phyloP scores from a whole-genome alignment of 805 yeast species.

The Metschnikowia bowlesiae region DNA sequence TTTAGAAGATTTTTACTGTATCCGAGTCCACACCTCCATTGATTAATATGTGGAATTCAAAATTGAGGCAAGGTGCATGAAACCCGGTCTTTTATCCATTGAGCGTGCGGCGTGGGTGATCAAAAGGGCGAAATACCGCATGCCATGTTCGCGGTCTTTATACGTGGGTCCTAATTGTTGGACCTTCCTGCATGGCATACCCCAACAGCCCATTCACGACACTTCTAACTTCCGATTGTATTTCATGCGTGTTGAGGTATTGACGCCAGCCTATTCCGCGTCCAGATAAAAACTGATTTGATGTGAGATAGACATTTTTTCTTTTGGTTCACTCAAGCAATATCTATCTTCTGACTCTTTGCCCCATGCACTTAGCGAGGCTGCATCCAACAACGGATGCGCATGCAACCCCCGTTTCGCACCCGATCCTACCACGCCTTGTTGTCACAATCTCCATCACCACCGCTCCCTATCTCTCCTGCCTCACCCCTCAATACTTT shows the following conservation, averaged over 20 bases:
- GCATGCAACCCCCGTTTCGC: slow-evolving; percentile 2
- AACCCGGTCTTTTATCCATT: no score
- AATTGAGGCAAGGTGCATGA: no score
- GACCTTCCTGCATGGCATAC: not conserved
- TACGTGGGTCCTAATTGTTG: not conserved
- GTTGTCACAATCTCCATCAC: not conserved
- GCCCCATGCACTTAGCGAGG: not conserved
- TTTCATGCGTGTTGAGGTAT: no score
- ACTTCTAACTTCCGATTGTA: no score
- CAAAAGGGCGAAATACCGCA: no score
- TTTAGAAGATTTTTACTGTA: no score
- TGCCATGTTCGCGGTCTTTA: not conserved
- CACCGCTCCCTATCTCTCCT: not conserved
- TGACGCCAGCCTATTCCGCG: no score
- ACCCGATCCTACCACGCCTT: not conserved
- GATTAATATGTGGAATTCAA: no score
- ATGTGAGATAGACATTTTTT: no score
- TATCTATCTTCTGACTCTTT: not conserved
- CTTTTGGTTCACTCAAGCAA: not conserved
- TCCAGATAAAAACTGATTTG: no score
- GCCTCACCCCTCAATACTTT: not conserved
- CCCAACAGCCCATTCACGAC: not conserved
- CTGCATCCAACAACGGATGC: not conserved
- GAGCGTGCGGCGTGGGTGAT: no score
- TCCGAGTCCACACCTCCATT: no score